Conservation (phyloP, 495 filamentous ascomycete genomes). For the Neurospora tetraspora region DNA sequence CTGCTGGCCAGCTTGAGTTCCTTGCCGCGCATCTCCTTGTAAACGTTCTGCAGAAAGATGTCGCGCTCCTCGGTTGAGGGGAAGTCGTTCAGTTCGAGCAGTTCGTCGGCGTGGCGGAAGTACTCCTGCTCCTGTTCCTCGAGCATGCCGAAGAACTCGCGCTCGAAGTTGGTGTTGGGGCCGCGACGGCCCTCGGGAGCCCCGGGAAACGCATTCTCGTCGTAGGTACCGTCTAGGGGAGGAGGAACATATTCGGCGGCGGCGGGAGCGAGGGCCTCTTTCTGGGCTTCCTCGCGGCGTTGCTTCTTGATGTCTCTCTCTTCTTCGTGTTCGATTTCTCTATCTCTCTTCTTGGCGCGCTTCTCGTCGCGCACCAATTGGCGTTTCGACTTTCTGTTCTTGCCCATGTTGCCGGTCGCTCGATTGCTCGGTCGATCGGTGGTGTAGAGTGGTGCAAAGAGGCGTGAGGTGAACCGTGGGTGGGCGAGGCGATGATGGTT, state of each 20-base stretch:
- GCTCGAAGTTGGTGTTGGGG: constrained; percentile 23
- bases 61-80: constrained; percentile 61
- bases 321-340: constrained; percentile 21
- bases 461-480: neutral
- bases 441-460: neutral
- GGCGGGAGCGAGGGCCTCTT: constrained; percentile 7
- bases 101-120: constrained; percentile 77
- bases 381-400: constrained; percentile 31
- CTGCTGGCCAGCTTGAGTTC: constrained; percentile 92
- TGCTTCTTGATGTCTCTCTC: constrained; percentile 27
- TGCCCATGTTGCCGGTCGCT: constrained; percentile 16
- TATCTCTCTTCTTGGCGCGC: constrained; percentile 30
- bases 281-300: constrained; percentile 17
- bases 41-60: constrained; percentile 78
- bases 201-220: constrained; percentile 14
- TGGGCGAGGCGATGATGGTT: neutral
- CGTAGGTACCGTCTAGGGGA: constrained; percentile 14
- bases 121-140: constrained; percentile 88
- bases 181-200: neutral
- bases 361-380: constrained; percentile 38
- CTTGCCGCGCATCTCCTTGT: constrained; percentile 75
- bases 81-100: constrained; percentile 85
- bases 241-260: constrained; percentile 19
- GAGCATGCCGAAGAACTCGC: constrained; percentile 79
- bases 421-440: neutral